A percentile compares a stretch with the other conserved stretches of the same genome.
phyloP scores from a whole-genome alignment of 2,329 filamentous ascomycete genomes.

The Neofusicoccum laricinum region DNA sequence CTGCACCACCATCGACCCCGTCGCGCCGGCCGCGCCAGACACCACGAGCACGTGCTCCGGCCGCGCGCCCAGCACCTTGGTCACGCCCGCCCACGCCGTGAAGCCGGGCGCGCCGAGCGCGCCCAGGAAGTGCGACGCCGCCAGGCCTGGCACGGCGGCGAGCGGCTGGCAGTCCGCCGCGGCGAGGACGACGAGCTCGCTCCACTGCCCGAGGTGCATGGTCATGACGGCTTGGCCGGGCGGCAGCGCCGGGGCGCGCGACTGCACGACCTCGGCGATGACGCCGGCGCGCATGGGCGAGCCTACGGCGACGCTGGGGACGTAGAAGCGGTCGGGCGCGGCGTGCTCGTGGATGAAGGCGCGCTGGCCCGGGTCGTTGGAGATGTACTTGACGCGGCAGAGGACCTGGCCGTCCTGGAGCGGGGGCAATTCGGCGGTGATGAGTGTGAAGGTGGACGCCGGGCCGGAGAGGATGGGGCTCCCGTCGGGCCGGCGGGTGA shows the following conservation, averaged over 20 bases:
- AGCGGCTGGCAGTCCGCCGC: slow-evolving; percentile 32
- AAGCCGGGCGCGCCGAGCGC: slow-evolving; percentile 55
- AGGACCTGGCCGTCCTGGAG: slow-evolving; percentile 43
- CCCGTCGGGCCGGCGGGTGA: slow-evolving; percentile 39
- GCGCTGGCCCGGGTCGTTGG: slow-evolving; percentile 54
- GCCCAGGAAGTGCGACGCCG: slow-evolving; percentile 46
- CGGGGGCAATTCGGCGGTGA: slow-evolving; percentile 29
- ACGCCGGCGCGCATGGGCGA: slow-evolving; percentile 65
- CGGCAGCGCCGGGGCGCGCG: slow-evolving; percentile 54
- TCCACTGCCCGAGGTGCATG: slow-evolving; percentile 57
- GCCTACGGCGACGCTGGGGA: slow-evolving; percentile 66
- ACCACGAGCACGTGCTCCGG: slow-evolving; percentile 73
- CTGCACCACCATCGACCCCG: slow-evolving; percentile 68
- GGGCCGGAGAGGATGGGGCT: slow-evolving; percentile 35
- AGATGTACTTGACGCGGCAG: slow-evolving; percentile 46
- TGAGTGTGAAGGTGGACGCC: slow-evolving; percentile 41
- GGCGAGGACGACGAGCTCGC: slow-evolving; percentile 60
- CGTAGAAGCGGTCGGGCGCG: slow-evolving; percentile 55
- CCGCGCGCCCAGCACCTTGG: slow-evolving; percentile 65
- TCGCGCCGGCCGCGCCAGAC: slow-evolving; percentile 73
- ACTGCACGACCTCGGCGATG: slow-evolving; percentile 60
- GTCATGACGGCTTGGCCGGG: slow-evolving; percentile 58
- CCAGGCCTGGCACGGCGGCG: slow-evolving; percentile 34
- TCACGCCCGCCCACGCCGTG: slow-evolving; percentile 73
- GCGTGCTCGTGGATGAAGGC: slow-evolving; percentile 51